Evolutionary conservation across 2,329 filamentous ascomycete species (phyloP).

Genomic region (Metarhizium album): DNA sequence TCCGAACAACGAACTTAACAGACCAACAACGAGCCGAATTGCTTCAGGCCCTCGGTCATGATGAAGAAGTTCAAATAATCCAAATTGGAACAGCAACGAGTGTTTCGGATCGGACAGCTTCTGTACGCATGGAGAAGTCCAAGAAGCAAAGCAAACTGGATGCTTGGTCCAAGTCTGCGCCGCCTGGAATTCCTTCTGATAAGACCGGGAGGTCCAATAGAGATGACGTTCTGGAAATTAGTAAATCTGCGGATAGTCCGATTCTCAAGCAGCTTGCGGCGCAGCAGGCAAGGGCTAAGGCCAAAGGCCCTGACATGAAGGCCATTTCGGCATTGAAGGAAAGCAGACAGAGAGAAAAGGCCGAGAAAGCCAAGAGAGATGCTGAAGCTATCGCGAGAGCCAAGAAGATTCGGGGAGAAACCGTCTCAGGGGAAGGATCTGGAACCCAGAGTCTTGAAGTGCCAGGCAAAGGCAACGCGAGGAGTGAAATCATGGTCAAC

Average conservation of each 20-base stretch:
- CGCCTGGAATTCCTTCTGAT: conserved; percentile 14
- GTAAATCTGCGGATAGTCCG: conserved; percentile 35
- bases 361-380: conserved; percentile 63
- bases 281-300: conserved; percentile 19
- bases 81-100: conserved; percentile 24
- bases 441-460: conserved; percentile 62
- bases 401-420: conserved; percentile 33
- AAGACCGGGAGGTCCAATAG: conserved; percentile 26
- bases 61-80: conserved; percentile 41
- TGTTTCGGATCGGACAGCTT: conserved; percentile 10
- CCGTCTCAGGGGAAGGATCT: conserved; percentile 58
- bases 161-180: conserved; percentile 46
- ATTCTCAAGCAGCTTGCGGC: conserved; percentile 36
- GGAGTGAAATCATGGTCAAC: conserved; percentile 85
- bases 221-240: conserved; percentile 36
- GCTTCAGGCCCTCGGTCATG: conserved; percentile 48
- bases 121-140: conserved; percentile 20
- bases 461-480: conserved; percentile 68
- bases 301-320: conserved; percentile 24
- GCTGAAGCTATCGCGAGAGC: conserved; percentile 61
- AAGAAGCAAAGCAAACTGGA: conserved; percentile 53
- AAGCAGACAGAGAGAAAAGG: conserved; percentile 62
- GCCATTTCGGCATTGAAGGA: conserved; percentile 46
- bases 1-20: conserved; percentile 67
- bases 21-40: conserved; percentile 79